These are phyloP conservation scores for Omphalotus guepiniiformis DNA, from an alignment of 768 basidiomycete genomes.

Conservation along the genomic window DNA sequence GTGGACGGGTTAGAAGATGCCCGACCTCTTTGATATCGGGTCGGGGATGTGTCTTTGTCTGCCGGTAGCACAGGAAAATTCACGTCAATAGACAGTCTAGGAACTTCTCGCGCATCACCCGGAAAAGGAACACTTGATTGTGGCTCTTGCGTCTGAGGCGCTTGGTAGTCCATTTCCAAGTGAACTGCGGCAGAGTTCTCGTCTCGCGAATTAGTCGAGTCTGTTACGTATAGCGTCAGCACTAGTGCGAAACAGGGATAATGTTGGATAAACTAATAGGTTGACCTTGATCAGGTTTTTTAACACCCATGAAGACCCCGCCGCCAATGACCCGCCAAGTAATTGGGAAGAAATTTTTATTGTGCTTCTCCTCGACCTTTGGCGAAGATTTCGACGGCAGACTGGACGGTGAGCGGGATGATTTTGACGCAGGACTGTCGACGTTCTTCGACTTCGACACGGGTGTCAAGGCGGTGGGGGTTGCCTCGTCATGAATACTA, in stretches of 20 bases:
- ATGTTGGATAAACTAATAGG: too few species aligned
- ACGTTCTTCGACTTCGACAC: slow-evolving; percentile 14
- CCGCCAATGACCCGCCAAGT: slow-evolving; percentile 78
- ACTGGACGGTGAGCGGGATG: slow-evolving; percentile 8
- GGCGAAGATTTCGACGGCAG: slow-evolving; percentile 24
- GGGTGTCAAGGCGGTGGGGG: too few species aligned
- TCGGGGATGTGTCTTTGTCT: too few species aligned
- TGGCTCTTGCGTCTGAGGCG: too few species aligned
- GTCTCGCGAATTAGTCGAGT: too few species aligned
- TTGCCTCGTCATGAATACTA: too few species aligned
- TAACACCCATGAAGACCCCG: slow-evolving; percentile 58
- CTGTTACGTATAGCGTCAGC: too few species aligned
- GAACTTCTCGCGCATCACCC: background rate
- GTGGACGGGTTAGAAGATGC: slow-evolving; percentile 20
- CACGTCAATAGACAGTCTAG: too few species aligned
- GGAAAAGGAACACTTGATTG: background rate
- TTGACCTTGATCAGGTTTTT: background rate
- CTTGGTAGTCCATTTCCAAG: too few species aligned
- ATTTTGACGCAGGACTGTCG: slow-evolving; percentile 8
- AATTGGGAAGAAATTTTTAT: slow-evolving; percentile 57
- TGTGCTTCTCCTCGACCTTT: slow-evolving; percentile 30
- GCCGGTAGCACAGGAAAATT: too few species aligned
- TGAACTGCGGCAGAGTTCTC: too few species aligned
- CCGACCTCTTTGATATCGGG: slow-evolving; percentile 16
- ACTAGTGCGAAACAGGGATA: too few species aligned